Evolutionary conservation across 2,329 filamentous ascomycete species (phyloP), one percentile per base, ranked within the genome.

Genomic region (Pleoardoris graminearum): DNA sequence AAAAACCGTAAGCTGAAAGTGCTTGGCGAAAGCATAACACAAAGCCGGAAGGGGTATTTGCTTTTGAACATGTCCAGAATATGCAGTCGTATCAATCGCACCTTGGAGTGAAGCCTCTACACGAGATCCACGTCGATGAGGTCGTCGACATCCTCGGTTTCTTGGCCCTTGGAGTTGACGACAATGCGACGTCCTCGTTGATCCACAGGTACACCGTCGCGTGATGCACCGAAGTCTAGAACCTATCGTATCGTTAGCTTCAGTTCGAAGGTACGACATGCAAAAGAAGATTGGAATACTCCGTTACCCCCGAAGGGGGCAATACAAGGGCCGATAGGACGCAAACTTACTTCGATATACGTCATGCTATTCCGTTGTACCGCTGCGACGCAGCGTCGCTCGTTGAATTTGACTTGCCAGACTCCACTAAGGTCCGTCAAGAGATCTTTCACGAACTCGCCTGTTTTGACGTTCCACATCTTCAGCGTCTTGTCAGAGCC

Each of bases 401-500:
- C 91, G 67, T 99, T 92, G 76, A 99, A 99, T 67, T 94, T 94
- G 66, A 99, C 94, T 77, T 99, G 94, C 94, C 94, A 99, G 7
- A 99, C 94, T n/a, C 93, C 92, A 61, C 88, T 93, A 30, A 99
- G 81, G 67, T 97, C 92, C 12, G 91, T 96, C 66, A 99, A 80
- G 36, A 99, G 82, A 73, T 99, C 93, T 61, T 93, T 89, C 47
- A 96, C 86, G 71, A 91, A 97, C 65, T 97, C 89, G 43, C 94
- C 94, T 1, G 88, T 96, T 65, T 86, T 85, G 44, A 97, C 89
- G 68, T 99, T 91, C 94, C 94, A 99, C 90, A 99, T 95, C 79
- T 99, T 99, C 59, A 99, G 80, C 3, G 91, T 97, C 66, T 93
- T 87, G 72, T 99, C 94, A 53, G 91, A 96, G 50, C 94, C 94